These are phyloP conservation scores for Phialemoniopsis sp. DNA, from an alignment of 2,329 filamentous ascomycete species.

Conservation along the genomic window DNA sequence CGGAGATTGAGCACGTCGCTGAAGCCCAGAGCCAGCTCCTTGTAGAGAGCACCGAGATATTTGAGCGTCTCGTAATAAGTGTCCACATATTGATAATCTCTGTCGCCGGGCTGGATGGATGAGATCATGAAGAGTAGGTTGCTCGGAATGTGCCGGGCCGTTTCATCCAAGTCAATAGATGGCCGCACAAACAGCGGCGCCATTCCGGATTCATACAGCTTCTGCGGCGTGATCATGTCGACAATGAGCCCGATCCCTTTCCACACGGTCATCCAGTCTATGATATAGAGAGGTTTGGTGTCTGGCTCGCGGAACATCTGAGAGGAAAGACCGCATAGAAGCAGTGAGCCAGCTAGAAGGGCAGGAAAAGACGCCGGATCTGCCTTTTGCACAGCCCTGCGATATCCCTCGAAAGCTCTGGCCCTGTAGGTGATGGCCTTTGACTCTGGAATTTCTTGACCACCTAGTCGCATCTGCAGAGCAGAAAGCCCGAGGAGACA, in stretches of 20 bases:
- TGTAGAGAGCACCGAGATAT: constrained; percentile 48
- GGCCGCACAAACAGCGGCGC: constrained; percentile 44
- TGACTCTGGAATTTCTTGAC: constrained; percentile 25
- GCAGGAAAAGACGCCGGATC: constrained; percentile 41
- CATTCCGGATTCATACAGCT: constrained; percentile 35
- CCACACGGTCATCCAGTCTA: constrained; percentile 55
- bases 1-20: constrained; percentile 40
- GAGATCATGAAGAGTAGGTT: constrained; percentile 45
- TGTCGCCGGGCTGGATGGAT: constrained; percentile 35
- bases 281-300: constrained; percentile 39
- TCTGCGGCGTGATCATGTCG: constrained; percentile 25
- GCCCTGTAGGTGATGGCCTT: constrained; percentile 40
- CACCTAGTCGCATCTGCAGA: constrained; percentile 40
- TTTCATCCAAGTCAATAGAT: constrained; percentile 37
- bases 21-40: constrained; percentile 39
- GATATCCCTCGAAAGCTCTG: constrained; percentile 46
- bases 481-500: constrained; percentile 47
- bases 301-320: constrained; percentile 45
- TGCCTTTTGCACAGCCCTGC: constrained; percentile 43
- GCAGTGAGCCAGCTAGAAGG: constrained; percentile 45
- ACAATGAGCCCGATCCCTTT: constrained; percentile 47
- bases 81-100: constrained; percentile 31
- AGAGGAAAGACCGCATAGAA: constrained; percentile 46
- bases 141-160: constrained; percentile 36
- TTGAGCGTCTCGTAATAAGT: constrained; percentile 42